Evolutionary conservation across 192 early-diverging fungal species (phyloP).

Genomic region (Entomortierella chlamydospora): DNA sequence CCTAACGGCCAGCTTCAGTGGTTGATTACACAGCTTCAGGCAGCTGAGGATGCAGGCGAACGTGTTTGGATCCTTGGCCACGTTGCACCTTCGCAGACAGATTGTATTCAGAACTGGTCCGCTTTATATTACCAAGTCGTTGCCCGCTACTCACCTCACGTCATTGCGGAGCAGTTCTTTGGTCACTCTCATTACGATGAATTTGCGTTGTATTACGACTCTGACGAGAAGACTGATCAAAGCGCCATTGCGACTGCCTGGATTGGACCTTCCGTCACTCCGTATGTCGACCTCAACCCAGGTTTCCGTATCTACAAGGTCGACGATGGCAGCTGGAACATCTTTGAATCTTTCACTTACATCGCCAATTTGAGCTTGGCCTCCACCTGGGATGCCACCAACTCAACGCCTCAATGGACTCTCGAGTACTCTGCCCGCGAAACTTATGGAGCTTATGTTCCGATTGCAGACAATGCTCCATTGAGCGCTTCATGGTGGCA

Average conservation of each 20-base stretch:
- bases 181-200: slow-evolving; percentile 66
- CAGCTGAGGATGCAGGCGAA: slow-evolving; percentile 58
- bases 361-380: slow-evolving; percentile 56
- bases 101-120: slow-evolving; percentile 61
- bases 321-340: slow-evolving; percentile 59
- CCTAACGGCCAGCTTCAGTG: slow-evolving; percentile 59
- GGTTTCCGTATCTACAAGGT: slow-evolving; percentile 65
- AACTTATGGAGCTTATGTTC: slow-evolving; percentile 30
- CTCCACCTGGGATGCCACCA: slow-evolving; percentile 30
- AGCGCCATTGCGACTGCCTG: slow-evolving; percentile 57
- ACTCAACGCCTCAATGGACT: slow-evolving; percentile 54
- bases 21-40: slow-evolving; percentile 60
- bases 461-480: slow-evolving; percentile 12
- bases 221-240: slow-evolving; percentile 10
- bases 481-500: slow-evolving; percentile 62
- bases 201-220: slow-evolving; percentile 57
- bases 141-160: slow-evolving; percentile 61
- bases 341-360: slow-evolving; percentile 61
- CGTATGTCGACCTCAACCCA: slow-evolving; percentile 61
- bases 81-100: slow-evolving; percentile 55
- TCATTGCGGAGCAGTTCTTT: slow-evolving; percentile 66
- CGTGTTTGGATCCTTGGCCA: slow-evolving; percentile 68
- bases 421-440: slow-evolving; percentile 60
- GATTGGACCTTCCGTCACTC: slow-evolving; percentile 61
- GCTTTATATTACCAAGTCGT: slow-evolving; percentile 62